phyloP scores from a whole-genome alignment of 805 yeast genomes.

The Saccharomycopsis fermentans region DNA sequence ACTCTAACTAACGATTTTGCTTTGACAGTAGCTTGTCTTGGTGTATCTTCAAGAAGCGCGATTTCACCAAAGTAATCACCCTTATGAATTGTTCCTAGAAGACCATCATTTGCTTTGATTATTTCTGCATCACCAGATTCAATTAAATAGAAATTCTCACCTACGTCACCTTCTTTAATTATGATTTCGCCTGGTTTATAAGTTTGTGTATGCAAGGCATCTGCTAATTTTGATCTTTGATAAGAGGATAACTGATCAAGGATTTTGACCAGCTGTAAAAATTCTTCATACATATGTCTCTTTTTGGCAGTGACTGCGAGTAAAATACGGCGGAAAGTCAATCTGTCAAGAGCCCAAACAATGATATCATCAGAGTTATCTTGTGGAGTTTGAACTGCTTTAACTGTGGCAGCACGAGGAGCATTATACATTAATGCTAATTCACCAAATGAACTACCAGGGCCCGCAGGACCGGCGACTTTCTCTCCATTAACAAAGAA shows the following conservation, averaged over 20 bases:
- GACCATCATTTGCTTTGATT: slow-evolving; percentile 46
- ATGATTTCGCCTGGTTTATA: slow-evolving; percentile 65
- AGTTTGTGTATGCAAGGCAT: slow-evolving; percentile 75
- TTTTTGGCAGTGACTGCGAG: slow-evolving; percentile 85
- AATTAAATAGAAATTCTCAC: slow-evolving; percentile 64
- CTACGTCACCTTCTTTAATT: slow-evolving; percentile 78
- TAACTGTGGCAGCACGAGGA: slow-evolving; percentile 93
- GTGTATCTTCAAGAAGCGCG: slow-evolving; percentile 82
- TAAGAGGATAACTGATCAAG: slow-evolving; percentile 56
- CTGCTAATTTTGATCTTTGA: slow-evolving; percentile 87
- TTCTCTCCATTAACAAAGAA: slow-evolving; percentile 55
- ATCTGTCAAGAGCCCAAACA: slow-evolving; percentile 88
- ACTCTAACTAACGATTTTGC: slow-evolving; percentile 71
- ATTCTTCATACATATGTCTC: slow-evolving; percentile 82
- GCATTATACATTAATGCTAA: slow-evolving; percentile 95
- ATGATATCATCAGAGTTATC: slow-evolving; percentile 44
- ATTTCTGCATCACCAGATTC: slow-evolving; percentile 82
- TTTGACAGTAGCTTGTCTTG: slow-evolving; percentile 87
- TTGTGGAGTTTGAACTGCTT: slow-evolving; percentile 30
- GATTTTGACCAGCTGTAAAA: slow-evolving; percentile 78
- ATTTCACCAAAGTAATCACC: slow-evolving; percentile 97
- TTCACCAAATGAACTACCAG: slow-evolving; percentile 93
- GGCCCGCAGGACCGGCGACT: slow-evolving; percentile 58
- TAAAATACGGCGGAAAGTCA: slow-evolving; percentile 84
- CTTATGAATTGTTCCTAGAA: slow-evolving; percentile 47